Evolutionary conservation across 2,329 filamentous ascomycete species (phyloP).

Genomic region (Lojkania enalia): DNA sequence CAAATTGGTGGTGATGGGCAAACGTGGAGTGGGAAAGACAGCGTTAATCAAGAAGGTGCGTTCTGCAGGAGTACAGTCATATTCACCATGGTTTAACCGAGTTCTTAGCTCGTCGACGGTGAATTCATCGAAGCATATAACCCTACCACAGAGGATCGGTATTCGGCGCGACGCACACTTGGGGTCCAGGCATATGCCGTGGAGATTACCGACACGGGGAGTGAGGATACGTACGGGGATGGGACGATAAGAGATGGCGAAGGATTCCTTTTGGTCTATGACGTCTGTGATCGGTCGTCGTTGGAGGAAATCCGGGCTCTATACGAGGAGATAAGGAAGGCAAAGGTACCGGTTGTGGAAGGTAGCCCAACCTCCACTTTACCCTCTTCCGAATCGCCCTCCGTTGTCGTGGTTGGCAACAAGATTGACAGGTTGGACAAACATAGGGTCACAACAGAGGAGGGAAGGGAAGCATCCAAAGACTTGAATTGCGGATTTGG

Average conservation of each 20-base stretch:
- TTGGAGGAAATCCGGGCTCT: slow-evolving; percentile 2
- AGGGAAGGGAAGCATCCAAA: slow-evolving; percentile 3
- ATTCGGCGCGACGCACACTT: slow-evolving; percentile 4
- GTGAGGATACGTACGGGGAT: slow-evolving; percentile 5
- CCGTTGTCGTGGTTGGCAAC: slow-evolving; percentile 3
- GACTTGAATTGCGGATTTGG: slow-evolving; percentile 9
- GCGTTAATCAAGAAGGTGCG: slow-evolving; percentile 4
- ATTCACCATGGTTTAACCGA: slow-evolving; percentile 4
- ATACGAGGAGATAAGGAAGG: slow-evolving; percentile 3
- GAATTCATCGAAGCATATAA: slow-evolving; percentile 3
- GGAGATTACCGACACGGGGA: slow-evolving; percentile 3
- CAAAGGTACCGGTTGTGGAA: slow-evolving; percentile 1
- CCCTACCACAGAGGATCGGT: slow-evolving; percentile 3
- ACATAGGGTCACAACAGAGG: slow-evolving; percentile 2
- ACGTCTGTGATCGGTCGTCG: slow-evolving; percentile 2
- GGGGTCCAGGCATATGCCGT: slow-evolving; percentile 1
- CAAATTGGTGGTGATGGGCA: slow-evolving; percentile 5
- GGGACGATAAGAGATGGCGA: slow-evolving; percentile 4
- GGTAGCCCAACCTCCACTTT: slow-evolving; percentile 5
- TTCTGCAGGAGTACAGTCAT: slow-evolving; percentile 1
- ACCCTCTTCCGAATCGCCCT: slow-evolving; percentile 4
- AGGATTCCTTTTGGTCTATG: slow-evolving; percentile 6
- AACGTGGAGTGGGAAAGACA: slow-evolving; percentile 5
- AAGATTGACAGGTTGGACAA: slow-evolving; percentile 5
- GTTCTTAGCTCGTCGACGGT: slow-evolving; percentile 2